Conservation (phyloP, 208 protist genomes). For the Trypanosoma cruzi region DNA sequence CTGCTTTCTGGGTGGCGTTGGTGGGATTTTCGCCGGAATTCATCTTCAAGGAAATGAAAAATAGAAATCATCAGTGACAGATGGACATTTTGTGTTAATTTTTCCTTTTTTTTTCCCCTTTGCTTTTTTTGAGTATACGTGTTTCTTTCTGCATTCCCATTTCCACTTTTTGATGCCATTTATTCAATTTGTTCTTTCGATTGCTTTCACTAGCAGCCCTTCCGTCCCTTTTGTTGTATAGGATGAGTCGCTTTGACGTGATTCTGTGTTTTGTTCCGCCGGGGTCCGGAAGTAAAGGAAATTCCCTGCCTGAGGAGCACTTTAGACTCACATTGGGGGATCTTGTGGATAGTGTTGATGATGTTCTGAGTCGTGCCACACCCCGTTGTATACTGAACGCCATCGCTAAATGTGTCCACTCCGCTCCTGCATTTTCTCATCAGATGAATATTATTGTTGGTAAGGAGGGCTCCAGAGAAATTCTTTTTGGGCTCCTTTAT, state of each 20-base stretch:
- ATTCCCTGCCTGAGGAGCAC: constrained; percentile 21
- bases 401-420: constrained; percentile 34
- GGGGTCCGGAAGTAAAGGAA: not conserved
- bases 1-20: constrained; percentile 52
- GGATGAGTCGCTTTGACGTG: constrained; percentile 45
- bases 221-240: not conserved
- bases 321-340: constrained; percentile 30
- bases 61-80: not conserved
- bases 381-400: constrained; percentile 41
- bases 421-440: constrained; percentile 36
- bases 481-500: constrained; percentile 2
- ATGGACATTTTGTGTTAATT: not conserved
- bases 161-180: not conserved
- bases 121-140: too few relatives aligned
- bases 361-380: constrained; percentile 45
- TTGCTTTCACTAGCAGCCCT: not conserved
- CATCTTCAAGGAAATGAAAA: constrained; percentile 1
- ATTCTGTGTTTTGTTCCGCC: constrained; percentile 49
- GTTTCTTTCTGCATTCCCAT: too few relatives aligned
- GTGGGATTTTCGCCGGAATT: constrained; percentile 45
- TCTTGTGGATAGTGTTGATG: constrained; percentile 26
- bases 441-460: constrained; percentile 44
- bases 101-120: constrained; percentile 9
- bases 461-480: constrained; percentile 4
- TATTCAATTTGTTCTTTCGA: not conserved